Conservation (phyloP, 1,139 yeast genomes). For the Pneumocystis murina region DNA sequence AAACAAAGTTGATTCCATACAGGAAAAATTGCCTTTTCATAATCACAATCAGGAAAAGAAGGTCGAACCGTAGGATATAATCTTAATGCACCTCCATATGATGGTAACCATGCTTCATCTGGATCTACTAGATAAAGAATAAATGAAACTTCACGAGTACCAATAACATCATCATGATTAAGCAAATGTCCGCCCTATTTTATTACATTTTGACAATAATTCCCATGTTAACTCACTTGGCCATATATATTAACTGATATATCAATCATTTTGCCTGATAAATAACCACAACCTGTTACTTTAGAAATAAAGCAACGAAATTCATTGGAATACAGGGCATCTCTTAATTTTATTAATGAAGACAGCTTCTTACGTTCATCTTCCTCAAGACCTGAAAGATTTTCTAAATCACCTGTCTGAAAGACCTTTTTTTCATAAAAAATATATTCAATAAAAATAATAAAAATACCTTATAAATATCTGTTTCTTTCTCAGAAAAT, state of each 20-base stretch:
- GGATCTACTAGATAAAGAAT: constrained; percentile 89
- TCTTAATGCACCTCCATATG: constrained; percentile 85
- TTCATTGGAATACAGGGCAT: constrained; percentile 72
- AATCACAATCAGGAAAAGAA: constrained; percentile 79
- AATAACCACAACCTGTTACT: constrained; percentile 76
- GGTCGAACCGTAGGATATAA: constrained; percentile 76
- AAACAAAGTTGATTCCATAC: constrained; percentile 93
- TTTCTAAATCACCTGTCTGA: constrained; percentile 93
- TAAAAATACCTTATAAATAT: constrained; percentile 50
- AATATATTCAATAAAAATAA: background rate
- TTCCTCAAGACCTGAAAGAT: constrained; percentile 69
- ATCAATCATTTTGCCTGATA: constrained; percentile 81
- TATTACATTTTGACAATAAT: background rate
- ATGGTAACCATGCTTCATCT: constrained; percentile 67
- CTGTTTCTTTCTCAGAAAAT: constrained; percentile 91
- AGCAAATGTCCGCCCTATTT: constrained; percentile 65
- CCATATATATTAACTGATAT: constrained; percentile 84
- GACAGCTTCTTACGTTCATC: constrained; percentile 62
- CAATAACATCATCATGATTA: constrained; percentile 96
- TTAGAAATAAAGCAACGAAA: constrained; percentile 71
- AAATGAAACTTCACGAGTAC: constrained; percentile 82
- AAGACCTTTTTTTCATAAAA: constrained; percentile 28
- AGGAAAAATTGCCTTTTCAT: constrained; percentile 56
- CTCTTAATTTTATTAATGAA: constrained; percentile 57
- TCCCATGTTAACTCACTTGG: constrained; percentile 23